Evolutionary conservation across 331 rosid species (phyloP), one percentile per base, ranked within the genome.

Genomic region (Ulmus americana): DNA sequence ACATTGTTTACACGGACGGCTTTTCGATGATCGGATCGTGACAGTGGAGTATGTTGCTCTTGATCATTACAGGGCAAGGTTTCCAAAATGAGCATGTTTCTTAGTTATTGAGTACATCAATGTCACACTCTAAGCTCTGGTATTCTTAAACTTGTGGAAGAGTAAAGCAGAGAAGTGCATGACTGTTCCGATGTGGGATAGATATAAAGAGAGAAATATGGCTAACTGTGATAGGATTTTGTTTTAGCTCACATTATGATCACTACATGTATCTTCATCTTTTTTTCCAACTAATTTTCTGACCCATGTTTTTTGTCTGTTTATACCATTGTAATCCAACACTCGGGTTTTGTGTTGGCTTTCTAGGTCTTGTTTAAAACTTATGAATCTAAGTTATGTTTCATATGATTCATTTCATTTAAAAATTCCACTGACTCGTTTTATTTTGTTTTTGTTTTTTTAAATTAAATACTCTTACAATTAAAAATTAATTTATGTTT

Each of bases 1-100:
- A 39, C 96, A 85, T 64, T 81, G 83, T 82, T 77, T 94, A 65
- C 88, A 90, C 40, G 90, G 96, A 65, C 85, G 92, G 53, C 18
- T 78, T 43, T 90, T 87, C 64, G 95, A 87, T 64, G 88, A 82
- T 74, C 82, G 78, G 66, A 79, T 70, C 71, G 88, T 90, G 62
- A 70, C 81, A 13, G 90, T 90, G 50, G 90, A 84, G 67, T 94
- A 87, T 66, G 65, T 85, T 70, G 20, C 82, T 45, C 83, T 47
- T 38, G 79, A 74, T 73, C 71, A 70, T 63, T 90, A 90, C 66
- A 74, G 58, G 55, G 73, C 69, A 50, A 80, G 86, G 73, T 90
- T 94, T 77, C 59, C 66, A 6, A 79, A 85, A 57, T 87, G 84
- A 86, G 72, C 18, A 13, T 20, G 12, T 50, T 63, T 15, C 39